Conservation (phyloP, 2,329 filamentous ascomycete species). For the Cordyceps tenuipes region DNA sequence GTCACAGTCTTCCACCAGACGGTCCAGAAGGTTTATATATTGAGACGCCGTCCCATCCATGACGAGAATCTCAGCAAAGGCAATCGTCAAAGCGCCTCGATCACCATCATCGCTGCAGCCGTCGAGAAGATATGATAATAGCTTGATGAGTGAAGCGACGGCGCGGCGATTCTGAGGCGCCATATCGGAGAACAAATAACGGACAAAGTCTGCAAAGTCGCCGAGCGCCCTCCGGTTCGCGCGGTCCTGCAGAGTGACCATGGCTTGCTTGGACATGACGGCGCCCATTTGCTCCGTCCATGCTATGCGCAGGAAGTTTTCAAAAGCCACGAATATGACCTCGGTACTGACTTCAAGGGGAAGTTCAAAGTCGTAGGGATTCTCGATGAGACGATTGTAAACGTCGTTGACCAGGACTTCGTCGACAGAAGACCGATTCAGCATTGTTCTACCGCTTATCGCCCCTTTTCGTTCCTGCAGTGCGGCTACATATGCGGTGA, state of each 20-base stretch:
- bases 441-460: slow-evolving; percentile 68
- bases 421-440: slow-evolving; percentile 62
- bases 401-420: slow-evolving; percentile 79
- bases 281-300: slow-evolving; percentile 87
- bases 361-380: slow-evolving; percentile 67
- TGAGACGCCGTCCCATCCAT: slow-evolving; percentile 68
- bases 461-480: slow-evolving; percentile 80
- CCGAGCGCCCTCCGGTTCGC: slow-evolving; percentile 58
- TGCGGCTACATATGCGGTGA: slow-evolving; percentile 73
- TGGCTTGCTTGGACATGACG: slow-evolving; percentile 62
- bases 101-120: slow-evolving; percentile 88
- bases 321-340: slow-evolving; percentile 82
- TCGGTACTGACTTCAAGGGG: slow-evolving; percentile 71
- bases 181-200: slow-evolving; percentile 56
- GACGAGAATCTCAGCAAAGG: slow-evolving; percentile 81
- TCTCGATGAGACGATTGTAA: slow-evolving; percentile 81
- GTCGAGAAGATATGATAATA: slow-evolving; percentile 80
- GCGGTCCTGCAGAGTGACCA: slow-evolving; percentile 66
- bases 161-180: slow-evolving; percentile 65
- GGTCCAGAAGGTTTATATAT: slow-evolving; percentile 82
- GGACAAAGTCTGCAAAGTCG: slow-evolving; percentile 65
- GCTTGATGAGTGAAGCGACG: slow-evolving; percentile 73
- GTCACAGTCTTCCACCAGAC: slow-evolving; percentile 82
- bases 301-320: slow-evolving; percentile 81
- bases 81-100: slow-evolving; percentile 75